Evolutionary conservation across 257 asterid genomes (phyloP).

Genomic region (Fraxinus quadrangulata): DNA sequence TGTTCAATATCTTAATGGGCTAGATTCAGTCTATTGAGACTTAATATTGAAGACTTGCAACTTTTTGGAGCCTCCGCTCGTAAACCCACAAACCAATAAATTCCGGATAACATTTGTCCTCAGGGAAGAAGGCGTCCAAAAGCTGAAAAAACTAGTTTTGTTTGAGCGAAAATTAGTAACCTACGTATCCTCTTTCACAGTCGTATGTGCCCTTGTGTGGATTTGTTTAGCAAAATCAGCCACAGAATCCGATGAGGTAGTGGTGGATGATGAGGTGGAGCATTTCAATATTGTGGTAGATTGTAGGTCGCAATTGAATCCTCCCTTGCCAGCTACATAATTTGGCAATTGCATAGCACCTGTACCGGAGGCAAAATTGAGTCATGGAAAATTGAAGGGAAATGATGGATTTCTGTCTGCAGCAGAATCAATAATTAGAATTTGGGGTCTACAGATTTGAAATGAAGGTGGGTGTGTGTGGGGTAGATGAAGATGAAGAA

Average conservation of each 20-base stretch:
- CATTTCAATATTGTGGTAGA: constrained; percentile 36
- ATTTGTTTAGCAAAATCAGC: constrained; percentile 27
- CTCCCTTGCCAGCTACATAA: constrained; percentile 42
- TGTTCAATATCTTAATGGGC: constrained; percentile 15
- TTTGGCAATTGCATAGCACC: constrained; percentile 40
- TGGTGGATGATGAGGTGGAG: constrained; percentile 34
- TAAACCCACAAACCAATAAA: not conserved
- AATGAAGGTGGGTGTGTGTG: no score
- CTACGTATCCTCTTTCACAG: constrained; percentile 29
- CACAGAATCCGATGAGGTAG: constrained; percentile 11
- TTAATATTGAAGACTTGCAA: not conserved
- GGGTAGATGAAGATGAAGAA: no score
- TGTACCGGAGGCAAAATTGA: not conserved
- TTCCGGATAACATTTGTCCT: constrained; percentile 32
- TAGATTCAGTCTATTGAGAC: constrained; percentile 14
- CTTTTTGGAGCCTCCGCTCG: not conserved
- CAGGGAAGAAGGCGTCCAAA: constrained; percentile 18
- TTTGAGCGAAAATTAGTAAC: not conserved
- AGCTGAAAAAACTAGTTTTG: constrained; percentile 9
- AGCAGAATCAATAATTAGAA: constrained; percentile 1
- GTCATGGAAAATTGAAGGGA: constrained; percentile 25
- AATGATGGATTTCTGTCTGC: constrained; percentile 31
- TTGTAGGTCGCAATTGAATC: constrained; percentile 31
- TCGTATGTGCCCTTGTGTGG: constrained; percentile 33
- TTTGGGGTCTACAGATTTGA: no score